Evolutionary conservation across 2,329 filamentous ascomycete genomes (phyloP).

Genomic region (Emergomyces orientalis): DNA sequence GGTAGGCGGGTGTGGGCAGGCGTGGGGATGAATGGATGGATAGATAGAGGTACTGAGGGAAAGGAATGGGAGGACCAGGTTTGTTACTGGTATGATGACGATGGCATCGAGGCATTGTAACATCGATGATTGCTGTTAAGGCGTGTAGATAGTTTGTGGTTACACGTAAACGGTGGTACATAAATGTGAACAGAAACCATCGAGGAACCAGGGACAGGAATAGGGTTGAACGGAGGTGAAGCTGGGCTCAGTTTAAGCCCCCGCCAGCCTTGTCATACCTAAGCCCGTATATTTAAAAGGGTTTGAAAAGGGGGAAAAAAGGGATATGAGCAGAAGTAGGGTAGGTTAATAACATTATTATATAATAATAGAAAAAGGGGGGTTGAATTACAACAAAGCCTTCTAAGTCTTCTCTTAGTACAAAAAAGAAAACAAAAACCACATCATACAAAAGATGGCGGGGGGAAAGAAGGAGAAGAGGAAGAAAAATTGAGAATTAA

Average conservation of each 20-base stretch:
- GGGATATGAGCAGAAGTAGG: not conserved
- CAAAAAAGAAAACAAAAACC: not conserved
- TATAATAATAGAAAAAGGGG: not conserved
- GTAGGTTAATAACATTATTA: not conserved
- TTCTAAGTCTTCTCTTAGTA: not conserved
- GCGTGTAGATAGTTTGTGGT: not conserved
- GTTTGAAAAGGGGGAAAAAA: too few species aligned
- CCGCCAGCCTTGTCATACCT: too few species aligned
- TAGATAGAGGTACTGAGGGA: too few species aligned
- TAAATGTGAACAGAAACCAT: too few species aligned
- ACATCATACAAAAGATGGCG: not conserved
- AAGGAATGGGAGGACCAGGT: too few species aligned
- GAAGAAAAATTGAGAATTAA: slow-evolving; percentile 9
- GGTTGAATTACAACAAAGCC: not conserved
- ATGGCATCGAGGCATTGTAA: not conserved
- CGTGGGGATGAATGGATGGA: too few species aligned
- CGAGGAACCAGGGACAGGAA: too few species aligned
- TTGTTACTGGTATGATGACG: not conserved
- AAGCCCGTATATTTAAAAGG: too few species aligned
- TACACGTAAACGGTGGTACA: too few species aligned
- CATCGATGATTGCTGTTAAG: not conserved
- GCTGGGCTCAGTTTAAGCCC: too few species aligned
- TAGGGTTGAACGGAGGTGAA: too few species aligned
- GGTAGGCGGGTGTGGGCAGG: too few species aligned
- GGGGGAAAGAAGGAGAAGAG: slow-evolving; percentile 12